A percentile compares a stretch with the other conserved stretches of the same genome.
phyloP scores from a whole-genome alignment of 805 yeast species.

The Ogataea neopini region DNA sequence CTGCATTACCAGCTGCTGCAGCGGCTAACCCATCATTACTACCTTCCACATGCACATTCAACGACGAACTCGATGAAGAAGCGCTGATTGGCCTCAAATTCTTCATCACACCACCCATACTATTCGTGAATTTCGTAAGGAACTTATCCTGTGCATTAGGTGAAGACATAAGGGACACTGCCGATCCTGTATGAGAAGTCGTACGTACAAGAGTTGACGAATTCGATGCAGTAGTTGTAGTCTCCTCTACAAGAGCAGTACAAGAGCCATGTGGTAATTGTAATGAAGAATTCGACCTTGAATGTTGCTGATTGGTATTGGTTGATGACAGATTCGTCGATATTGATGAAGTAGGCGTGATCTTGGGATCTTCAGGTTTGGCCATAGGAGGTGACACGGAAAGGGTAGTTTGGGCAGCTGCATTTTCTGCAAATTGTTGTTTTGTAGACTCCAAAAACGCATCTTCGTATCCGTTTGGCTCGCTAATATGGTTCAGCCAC shows the following conservation, averaged over 20 bases:
- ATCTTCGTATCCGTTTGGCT: conserved; percentile 15
- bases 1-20: not conserved
- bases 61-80: conserved; percentile 35
- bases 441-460: conserved; percentile 26
- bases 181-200: conserved; percentile 11
- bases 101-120: conserved; percentile 39
- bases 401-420: conserved; percentile 20
- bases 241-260: conserved; percentile 8
- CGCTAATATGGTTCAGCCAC: conserved; percentile 24
- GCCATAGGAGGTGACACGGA: conserved; percentile 3
- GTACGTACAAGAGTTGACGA: conserved; percentile 13
- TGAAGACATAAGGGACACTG: conserved; percentile 13
- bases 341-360: conserved; percentile 34
- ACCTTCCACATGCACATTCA: conserved; percentile 21
- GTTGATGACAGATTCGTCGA: conserved; percentile 26
- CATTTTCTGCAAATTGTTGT: conserved; percentile 35
- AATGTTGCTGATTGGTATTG: conserved; percentile 8
- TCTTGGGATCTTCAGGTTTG: conserved; percentile 20
- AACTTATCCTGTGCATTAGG: conserved; percentile 30
- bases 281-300: conserved; percentile 14
- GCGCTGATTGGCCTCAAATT: conserved; percentile 35
- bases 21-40: not conserved
- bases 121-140: conserved; percentile 30
- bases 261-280: conserved; percentile 5
- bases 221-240: conserved; percentile 13